Conservation (phyloP, 805 yeast genomes). For the Metschnikowia santaceciliae region DNA sequence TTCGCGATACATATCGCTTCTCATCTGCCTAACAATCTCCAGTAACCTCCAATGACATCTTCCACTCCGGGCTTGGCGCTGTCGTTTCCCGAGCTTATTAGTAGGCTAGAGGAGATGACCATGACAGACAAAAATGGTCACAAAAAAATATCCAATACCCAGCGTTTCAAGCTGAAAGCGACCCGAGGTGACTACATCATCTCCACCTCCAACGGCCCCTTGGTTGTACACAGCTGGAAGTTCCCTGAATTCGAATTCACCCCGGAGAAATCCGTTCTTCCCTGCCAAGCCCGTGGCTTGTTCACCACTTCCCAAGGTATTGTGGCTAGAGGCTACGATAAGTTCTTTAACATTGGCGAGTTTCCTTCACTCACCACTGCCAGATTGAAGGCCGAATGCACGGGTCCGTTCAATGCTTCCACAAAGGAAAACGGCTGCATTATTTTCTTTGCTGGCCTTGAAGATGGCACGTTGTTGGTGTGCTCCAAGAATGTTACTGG, state of each 20-base stretch:
- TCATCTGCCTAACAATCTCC: neutral
- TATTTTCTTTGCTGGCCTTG: constrained; percentile 71
- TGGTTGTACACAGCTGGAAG: constrained; percentile 53
- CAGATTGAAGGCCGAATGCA: constrained; percentile 28
- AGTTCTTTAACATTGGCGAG: constrained; percentile 84
- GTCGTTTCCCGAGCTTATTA: constrained; percentile 19
- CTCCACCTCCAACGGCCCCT: constrained; percentile 11
- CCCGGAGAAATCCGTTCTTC: constrained; percentile 49
- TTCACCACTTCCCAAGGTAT: constrained; percentile 56
- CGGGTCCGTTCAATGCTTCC: constrained; percentile 78
- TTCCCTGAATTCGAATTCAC: constrained; percentile 89
- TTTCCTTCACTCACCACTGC: constrained; percentile 7
- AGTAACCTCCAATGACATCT: neutral
- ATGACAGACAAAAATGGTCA: constrained; percentile 4
- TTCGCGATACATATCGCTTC: too few species aligned
- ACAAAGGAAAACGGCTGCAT: constrained; percentile 94
- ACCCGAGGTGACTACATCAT: constrained; percentile 15
- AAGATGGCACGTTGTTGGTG: constrained; percentile 73
- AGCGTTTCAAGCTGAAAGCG: constrained; percentile 8
- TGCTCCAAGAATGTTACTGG: constrained; percentile 94
- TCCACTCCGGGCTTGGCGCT: neutral
- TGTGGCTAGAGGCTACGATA: constrained; percentile 85
- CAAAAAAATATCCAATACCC: neutral
- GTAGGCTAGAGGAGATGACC: constrained; percentile 16
- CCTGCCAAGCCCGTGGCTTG: constrained; percentile 79